Percentiles rank a stretch among this genome's conserved stretches.
Evolutionary conservation across 2,329 filamentous ascomycete genomes (phyloP).

Genomic region (Triangularia setosa): DNA sequence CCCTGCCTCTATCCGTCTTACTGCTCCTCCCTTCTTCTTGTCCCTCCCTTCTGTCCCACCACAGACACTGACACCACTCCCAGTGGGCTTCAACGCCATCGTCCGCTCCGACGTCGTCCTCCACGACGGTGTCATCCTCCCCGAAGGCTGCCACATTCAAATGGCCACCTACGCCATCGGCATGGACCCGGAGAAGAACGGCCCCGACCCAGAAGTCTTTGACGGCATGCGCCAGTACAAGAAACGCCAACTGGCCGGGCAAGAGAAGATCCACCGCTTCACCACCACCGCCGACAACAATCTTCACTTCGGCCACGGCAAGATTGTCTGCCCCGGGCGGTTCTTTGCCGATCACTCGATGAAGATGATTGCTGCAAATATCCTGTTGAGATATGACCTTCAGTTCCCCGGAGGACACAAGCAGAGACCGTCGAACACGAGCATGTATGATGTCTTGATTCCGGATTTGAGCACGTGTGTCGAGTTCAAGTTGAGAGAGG

Average conservation of each 20-base stretch:
- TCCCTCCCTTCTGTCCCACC: too few species aligned
- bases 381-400: neutral
- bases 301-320: neutral
- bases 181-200: neutral
- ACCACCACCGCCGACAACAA: neutral
- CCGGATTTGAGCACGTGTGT: neutral
- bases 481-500: neutral
- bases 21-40: too few species aligned
- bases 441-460: neutral
- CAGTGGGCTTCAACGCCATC: neutral
- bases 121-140: neutral
- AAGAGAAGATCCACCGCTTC: neutral
- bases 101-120: neutral
- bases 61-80: too few species aligned
- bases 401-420: neutral
- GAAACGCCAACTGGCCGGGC: neutral
- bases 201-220: neutral
- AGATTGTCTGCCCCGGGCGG: neutral
- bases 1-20: neutral
- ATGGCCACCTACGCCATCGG: neutral
- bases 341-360: neutral
- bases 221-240: neutral
- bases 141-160: neutral
- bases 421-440: neutral
- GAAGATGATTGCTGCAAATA: neutral